These are phyloP conservation scores for Arbutus unedo DNA, from an alignment of 148 eudicot genomes.

Conservation along the genomic window DNA sequence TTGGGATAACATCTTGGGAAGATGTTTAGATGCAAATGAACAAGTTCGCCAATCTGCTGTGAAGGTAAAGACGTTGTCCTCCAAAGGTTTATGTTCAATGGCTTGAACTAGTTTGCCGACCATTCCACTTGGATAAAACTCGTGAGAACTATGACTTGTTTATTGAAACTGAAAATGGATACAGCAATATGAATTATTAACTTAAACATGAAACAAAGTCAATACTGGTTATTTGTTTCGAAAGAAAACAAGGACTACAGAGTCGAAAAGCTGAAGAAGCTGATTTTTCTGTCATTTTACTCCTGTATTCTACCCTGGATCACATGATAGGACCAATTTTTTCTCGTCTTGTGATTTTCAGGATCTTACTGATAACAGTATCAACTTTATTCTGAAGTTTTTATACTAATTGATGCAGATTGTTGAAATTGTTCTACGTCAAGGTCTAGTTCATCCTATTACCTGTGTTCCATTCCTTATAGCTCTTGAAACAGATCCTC, in stretches of 20 bases:
- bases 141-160: background rate
- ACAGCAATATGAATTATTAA: background rate
- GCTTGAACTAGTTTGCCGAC: background rate
- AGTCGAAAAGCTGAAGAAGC: background rate
- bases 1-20: conserved; percentile 75
- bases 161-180: background rate
- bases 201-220: background rate
- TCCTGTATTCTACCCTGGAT: background rate
- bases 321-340: background rate
- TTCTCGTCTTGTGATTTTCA: background rate
- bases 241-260: background rate
- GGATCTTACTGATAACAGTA: background rate
- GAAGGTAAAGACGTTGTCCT: conserved; percentile 42
- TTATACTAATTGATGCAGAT: conserved; percentile 45
- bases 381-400: background rate
- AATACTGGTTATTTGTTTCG: background rate
- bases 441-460: conserved; percentile 97
- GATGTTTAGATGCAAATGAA: conserved; percentile 82
- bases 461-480: conserved; percentile 96
- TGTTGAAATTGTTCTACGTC: conserved; percentile 91
- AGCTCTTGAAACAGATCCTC: conserved; percentile 94
- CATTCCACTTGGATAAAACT: background rate
- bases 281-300: background rate
- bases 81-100: background rate
- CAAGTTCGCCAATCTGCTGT: conserved; percentile 80